phyloP scores from a whole-genome alignment of 2,329 filamentous ascomycete species.

The Metarhizium humberi region DNA sequence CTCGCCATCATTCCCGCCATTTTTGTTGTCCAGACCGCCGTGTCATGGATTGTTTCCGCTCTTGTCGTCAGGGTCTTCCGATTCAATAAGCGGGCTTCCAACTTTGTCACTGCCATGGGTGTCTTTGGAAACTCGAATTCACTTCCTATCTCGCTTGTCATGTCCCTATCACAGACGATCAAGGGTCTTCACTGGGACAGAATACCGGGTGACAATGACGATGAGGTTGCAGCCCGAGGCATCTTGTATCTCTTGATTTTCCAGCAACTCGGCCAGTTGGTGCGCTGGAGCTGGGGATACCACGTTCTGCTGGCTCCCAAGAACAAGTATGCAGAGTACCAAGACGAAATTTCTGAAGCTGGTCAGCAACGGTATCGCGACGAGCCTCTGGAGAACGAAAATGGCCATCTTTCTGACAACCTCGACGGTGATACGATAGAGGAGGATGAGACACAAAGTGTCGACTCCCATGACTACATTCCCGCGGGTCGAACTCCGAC shows the following conservation, averaged over 20 bases:
- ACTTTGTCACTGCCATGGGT: conserved; percentile 96
- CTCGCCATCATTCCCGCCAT: conserved; percentile 93
- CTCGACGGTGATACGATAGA: conserved; percentile 28
- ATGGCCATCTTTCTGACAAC: conserved; percentile 31
- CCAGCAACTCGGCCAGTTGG: conserved; percentile 89
- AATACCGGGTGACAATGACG: conserved; percentile 85
- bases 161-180: conserved; percentile 87
- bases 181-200: conserved; percentile 89
- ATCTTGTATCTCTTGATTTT: conserved; percentile 96
- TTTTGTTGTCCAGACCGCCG: conserved; percentile 76
- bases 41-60: conserved; percentile 73
- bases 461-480: conserved; percentile 40
- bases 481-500: conserved; percentile 49
- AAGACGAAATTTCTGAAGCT: conserved; percentile 43
- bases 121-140: conserved; percentile 98
- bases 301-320: conserved; percentile 87
- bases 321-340: conserved; percentile 59
- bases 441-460: conserved; percentile 24
- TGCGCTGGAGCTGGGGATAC: conserved; percentile 98
- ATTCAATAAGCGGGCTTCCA: conserved; percentile 76
- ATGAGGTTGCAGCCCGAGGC: conserved; percentile 85
- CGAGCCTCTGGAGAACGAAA: conserved; percentile 31
- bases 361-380: conserved; percentile 49
- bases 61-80: conserved; percentile 65
- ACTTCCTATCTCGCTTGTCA: conserved; percentile 87